phyloP scores from a whole-genome alignment of 176 grass and related monocot genomes.

The Musa schizocarpa region DNA sequence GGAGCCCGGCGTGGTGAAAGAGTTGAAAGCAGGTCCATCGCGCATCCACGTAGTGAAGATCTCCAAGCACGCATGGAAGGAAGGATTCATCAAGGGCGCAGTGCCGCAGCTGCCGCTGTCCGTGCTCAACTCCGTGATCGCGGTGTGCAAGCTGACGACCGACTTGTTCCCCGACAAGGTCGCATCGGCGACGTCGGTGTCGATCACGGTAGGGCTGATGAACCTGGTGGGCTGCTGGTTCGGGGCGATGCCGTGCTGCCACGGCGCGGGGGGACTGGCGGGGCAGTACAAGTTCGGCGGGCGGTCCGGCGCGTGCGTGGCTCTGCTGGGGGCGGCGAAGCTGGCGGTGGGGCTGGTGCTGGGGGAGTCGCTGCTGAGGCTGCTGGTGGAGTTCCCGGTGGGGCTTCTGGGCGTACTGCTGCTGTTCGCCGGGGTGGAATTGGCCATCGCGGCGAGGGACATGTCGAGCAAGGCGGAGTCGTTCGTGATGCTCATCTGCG shows the following conservation, averaged over 20 bases:
- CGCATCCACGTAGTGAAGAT: constrained; percentile 45
- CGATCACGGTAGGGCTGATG: constrained; percentile 76
- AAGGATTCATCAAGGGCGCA: constrained; percentile 66
- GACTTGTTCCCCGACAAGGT: constrained; percentile 63
- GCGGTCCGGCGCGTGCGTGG: constrained; percentile 56
- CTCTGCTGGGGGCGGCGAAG: constrained; percentile 61
- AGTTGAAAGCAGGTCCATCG: constrained; percentile 50
- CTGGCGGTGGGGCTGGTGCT: constrained; percentile 49
- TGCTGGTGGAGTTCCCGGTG: constrained; percentile 56
- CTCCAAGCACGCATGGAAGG: constrained; percentile 55
- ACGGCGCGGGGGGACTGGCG: constrained; percentile 74
- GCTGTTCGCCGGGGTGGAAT: constrained; percentile 68
- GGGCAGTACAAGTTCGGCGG: constrained; percentile 81
- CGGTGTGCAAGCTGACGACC: constrained; percentile 70
- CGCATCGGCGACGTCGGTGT: constrained; percentile 52
- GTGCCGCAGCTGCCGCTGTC: constrained; percentile 72
- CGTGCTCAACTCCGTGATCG: constrained; percentile 83
- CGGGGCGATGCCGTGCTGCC: constrained; percentile 91
- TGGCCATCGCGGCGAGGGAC: constrained; percentile 68
- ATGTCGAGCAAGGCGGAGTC: constrained; percentile 48
- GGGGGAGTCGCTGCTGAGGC: constrained; percentile 47
- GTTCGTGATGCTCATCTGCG: too few relatives aligned
- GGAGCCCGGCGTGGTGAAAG: constrained; percentile 45
- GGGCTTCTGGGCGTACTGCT: constrained; percentile 71
- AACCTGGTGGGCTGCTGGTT: constrained; percentile 93